Evolutionary conservation across 345 rosid species (phyloP).

Genomic region (Eucalyptus dawsonii): DNA sequence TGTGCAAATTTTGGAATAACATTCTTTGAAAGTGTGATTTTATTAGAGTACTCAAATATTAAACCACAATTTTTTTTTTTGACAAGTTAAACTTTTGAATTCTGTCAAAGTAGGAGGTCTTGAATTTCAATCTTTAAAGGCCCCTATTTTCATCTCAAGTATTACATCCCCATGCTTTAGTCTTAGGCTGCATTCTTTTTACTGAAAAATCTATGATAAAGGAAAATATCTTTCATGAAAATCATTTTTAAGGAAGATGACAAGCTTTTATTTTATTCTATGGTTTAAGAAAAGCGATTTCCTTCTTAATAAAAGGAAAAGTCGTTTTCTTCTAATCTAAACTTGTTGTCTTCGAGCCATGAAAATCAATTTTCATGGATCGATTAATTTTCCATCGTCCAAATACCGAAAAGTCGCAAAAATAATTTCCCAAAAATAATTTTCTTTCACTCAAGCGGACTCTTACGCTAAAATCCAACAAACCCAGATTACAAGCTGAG

Average conservation of each 20-base stretch:
- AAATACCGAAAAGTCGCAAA: accelerated
- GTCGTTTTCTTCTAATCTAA: not conserved
- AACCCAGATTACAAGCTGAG: not conserved
- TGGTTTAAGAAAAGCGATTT: not conserved
- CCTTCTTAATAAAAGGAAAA: not conserved
- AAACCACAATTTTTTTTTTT: not conserved
- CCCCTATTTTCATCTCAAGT: not conserved
- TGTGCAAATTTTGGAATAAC: not conserved
- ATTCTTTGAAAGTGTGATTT: not conserved
- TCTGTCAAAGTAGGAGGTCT: not conserved
- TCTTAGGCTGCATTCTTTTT: not conserved
- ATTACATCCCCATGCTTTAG: not conserved
- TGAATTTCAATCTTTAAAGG: not conserved
- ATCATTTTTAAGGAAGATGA: not conserved
- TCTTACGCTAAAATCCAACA: not conserved
- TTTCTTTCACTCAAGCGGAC: not conserved
- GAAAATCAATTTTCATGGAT: not conserved
- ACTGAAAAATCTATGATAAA: not conserved
- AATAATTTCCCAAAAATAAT: not conserved
- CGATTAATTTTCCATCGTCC: accelerated
- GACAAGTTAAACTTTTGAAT: not conserved
- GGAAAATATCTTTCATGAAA: not conserved
- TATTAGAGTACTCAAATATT: not conserved
- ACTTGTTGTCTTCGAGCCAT: not conserved
- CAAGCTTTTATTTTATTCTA: not conserved